Conservation (phyloP, 495 filamentous ascomycete genomes). For the Trichoderma erinaceum region DNA sequence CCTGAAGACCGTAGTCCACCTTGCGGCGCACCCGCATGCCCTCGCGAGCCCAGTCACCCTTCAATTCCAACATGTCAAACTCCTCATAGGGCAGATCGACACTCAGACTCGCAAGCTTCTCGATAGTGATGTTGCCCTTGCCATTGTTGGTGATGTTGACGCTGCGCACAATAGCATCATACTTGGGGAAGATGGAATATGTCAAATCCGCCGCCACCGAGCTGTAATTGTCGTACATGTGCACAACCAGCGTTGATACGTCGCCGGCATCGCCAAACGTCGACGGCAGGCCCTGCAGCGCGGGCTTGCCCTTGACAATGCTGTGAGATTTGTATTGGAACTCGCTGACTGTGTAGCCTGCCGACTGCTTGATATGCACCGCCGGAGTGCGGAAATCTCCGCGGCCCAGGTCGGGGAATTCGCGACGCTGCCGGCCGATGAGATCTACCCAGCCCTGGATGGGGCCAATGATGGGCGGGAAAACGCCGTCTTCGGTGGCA, state of each 20-base stretch:
- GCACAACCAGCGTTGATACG: slow-evolving; percentile 46
- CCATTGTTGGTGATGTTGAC: slow-evolving; percentile 48
- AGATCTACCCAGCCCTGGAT: slow-evolving; percentile 43
- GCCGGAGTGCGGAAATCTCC: slow-evolving; percentile 52
- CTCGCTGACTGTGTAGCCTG: slow-evolving; percentile 46
- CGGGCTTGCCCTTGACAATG: slow-evolving; percentile 40
- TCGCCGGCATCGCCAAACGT: slow-evolving; percentile 44
- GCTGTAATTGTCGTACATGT: slow-evolving; percentile 45
- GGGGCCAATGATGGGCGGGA: slow-evolving; percentile 23
- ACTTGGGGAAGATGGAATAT: slow-evolving; percentile 50
- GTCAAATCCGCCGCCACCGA: slow-evolving; percentile 43
- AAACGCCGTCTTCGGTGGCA: slow-evolving; percentile 32
- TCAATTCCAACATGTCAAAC: slow-evolving; percentile 47
- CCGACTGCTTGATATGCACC: slow-evolving; percentile 42
- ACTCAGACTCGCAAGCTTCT: slow-evolving; percentile 47
- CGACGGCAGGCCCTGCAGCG: slow-evolving; percentile 42
- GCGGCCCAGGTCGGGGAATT: slow-evolving; percentile 50
- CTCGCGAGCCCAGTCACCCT: slow-evolving; percentile 50
- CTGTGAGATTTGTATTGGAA: slow-evolving; percentile 43
- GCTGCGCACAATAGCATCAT: slow-evolving; percentile 49
- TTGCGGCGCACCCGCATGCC: slow-evolving; percentile 24
- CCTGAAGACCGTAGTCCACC: slow-evolving; percentile 16
- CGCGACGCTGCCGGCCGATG: slow-evolving; percentile 43
- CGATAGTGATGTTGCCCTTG: slow-evolving; percentile 37
- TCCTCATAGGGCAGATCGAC: slow-evolving; percentile 48